Evolutionary conservation across 257 asterid species (phyloP), one percentile per base, ranked within the genome.

Genomic region (Przewalskia tangutica): DNA sequence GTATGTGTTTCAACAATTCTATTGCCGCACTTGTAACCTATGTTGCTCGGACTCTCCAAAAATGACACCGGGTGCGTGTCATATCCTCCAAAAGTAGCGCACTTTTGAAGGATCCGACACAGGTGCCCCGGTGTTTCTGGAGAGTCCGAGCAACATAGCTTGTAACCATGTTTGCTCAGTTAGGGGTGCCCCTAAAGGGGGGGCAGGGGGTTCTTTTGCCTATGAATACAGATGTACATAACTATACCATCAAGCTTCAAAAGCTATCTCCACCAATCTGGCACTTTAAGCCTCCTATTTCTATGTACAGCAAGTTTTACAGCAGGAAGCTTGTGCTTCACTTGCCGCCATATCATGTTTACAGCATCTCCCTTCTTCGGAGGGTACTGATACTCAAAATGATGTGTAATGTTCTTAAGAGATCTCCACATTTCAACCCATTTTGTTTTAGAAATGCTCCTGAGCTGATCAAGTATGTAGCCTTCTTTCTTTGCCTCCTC

Each of bases 271-370:
- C 94, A 95, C 98, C 97, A 95, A 85, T 95, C 98, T 34, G 97
- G 96, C 77, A 95, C 90, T 83, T 92, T 95, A 82, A 95, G 88
- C 88, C 98, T 87, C 81, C 93, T 77, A 86, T 84, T 92, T 84
- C 99, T 84, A 77, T 95, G 97, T 20, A 86, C 87, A 44, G 92
- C 93, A 82, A 95, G 99, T 77, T 91, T 86, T 55, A 89, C 89
- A 3, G 79, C 80, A 0, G 96, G 97, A 64, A 93, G 88, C 87
- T 93, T 95, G 83, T 90, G 89, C 85, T 86, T 89, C 64, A 93
- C 94, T 88, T 95, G 96, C 77, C 96, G 91, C 98, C 98, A 92
- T 58, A 95, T 40, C 98, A 95, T 95, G 84, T 89, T 90, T 9
- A 93, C 97, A 0, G 97, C 98, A 44, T 95, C 97, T 3, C 88